Evolutionary conservation across 352 stramenopile genomes (phyloP), one percentile per base, ranked within the genome.

Genomic region (Phytophthora megakarya): DNA sequence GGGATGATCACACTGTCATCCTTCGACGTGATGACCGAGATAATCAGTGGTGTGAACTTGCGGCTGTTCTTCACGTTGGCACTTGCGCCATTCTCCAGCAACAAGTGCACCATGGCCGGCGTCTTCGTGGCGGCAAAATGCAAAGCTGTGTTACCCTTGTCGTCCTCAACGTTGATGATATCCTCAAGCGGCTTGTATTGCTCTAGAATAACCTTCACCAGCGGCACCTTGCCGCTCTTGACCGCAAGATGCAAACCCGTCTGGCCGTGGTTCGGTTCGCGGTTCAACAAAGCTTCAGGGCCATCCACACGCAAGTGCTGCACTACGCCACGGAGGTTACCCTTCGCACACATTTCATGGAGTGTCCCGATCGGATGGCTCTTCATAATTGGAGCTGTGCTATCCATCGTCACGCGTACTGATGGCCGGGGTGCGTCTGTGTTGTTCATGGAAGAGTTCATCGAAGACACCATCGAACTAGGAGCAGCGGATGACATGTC

Each of bases 41-140:
- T 95, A 60, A 95, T 93, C 40, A 95, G 66, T 54, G 86, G 84
- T 26, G 86, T 93, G 35, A 93, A 82, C 67, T 90, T 92, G 46
- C 86, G 86, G 30, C 80, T 88, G 71, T 95, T 95, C 73, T 93
- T 93, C 22, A 93, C 80, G 56, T 93, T 95, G n/a, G 84, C 84
- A 26, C 80, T 91, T 11, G 80, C 84, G 0, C 86, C 86, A 18
- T 67, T 80, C 63, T 95, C 84, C n/a, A 95, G 64, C 44, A 95
- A 52, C 53, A 91, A 51, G 43, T 93, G 84, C 28, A 95, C 86
- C 78, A 95, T 90, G 22, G 80, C 81, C 1, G 86, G 83, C 12
- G 77, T 91, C 80, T 95, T 95, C 10, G 86, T 95, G 35, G 86
- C 86, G 7, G 86, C 86, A 75, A 95, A 95, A 60, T 95, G 86